Evolutionary conservation across 75 land plant species (phyloP).

Genomic region (Cunninghamia lanceolata): DNA sequence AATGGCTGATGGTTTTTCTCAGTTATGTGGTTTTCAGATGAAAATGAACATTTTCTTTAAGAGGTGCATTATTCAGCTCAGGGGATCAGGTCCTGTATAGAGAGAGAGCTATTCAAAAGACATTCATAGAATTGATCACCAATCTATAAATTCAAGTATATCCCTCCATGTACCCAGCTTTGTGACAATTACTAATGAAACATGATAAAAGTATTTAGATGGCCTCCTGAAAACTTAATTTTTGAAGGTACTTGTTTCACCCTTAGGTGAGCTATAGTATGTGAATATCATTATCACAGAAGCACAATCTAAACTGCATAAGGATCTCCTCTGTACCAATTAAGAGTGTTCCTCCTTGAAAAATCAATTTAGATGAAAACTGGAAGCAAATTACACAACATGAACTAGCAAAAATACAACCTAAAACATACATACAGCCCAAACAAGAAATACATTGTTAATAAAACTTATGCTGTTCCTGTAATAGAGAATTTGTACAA

Average conservation of each 20-base stretch:
- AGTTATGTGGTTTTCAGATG: neutral
- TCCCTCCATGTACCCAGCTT: neutral
- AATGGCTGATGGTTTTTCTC: neutral
- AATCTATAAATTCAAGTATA: neutral
- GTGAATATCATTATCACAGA: neutral
- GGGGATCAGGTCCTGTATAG: neutral
- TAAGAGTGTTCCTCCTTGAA: neutral
- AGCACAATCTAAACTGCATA: neutral
- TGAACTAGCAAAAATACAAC: neutral
- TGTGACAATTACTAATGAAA: neutral
- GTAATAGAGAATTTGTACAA: neutral
- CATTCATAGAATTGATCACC: neutral
- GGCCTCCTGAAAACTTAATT: neutral
- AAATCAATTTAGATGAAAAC: neutral
- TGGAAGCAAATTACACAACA: neutral
- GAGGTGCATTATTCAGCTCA: neutral
- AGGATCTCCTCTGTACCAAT: neutral
- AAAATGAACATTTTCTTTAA: neutral
- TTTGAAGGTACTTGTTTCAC: neutral
- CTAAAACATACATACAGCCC: neutral
- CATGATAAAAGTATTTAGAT: neutral
- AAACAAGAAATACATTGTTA: neutral
- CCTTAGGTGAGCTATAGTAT: neutral
- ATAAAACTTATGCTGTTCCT: neutral
- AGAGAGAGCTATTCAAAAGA: neutral